Conservation (phyloP, 2,329 filamentous ascomycete species). For the Aspergillus phoenicis region DNA sequence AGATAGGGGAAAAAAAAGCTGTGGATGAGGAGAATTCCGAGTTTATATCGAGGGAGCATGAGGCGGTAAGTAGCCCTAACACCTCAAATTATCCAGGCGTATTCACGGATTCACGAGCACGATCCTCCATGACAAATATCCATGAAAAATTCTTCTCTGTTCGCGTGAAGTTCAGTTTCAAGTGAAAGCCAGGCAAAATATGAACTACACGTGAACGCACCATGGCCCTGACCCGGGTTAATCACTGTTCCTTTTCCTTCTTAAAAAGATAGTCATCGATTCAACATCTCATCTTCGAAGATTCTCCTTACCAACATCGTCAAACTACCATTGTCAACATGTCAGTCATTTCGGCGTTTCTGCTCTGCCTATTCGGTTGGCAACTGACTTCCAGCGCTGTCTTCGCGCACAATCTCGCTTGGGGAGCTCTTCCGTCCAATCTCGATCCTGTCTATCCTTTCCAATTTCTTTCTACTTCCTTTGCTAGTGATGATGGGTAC, state of each 20-base stretch:
- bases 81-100: no score
- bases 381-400: background rate
- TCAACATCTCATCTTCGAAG: background rate
- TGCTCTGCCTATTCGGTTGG: background rate
- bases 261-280: background rate
- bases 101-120: no score
- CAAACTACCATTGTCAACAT: background rate
- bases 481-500: background rate
- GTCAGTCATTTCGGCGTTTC: background rate
- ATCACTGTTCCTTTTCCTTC: background rate
- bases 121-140: no score
- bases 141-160: no score
- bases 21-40: no score
- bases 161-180: no score
- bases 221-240: background rate
- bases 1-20: no score
- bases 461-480: background rate
- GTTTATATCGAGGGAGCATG: no score
- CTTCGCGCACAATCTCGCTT: background rate
- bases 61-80: no score
- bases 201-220: background rate
- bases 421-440: background rate
- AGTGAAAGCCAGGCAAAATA: background rate
- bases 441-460: background rate
- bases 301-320: background rate